Conservation (phyloP, 1,284 basidiomycete genomes). For the Ceratobasidium sp. region DNA sequence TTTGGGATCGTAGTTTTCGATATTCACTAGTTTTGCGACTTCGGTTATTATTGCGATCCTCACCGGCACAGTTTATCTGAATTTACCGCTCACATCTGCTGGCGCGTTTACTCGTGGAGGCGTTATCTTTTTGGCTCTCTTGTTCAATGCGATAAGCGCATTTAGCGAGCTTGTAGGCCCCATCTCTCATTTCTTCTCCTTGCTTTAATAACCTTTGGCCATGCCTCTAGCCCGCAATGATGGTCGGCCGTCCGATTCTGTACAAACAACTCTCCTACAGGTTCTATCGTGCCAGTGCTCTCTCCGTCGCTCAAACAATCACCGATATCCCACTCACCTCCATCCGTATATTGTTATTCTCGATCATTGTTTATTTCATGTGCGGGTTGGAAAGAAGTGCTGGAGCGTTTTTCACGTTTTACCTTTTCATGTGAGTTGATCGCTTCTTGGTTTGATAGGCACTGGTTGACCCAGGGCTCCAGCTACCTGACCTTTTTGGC, state of each 20-base stretch:
- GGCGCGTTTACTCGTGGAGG: slow-evolving; percentile 91
- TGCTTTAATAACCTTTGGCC: not conserved
- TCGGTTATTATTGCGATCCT: slow-evolving; percentile 72
- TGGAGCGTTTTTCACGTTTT: slow-evolving; percentile 63
- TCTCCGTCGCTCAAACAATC: slow-evolving; percentile 71
- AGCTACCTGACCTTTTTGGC: slow-evolving; percentile 58
- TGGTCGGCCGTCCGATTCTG: slow-evolving; percentile 79
- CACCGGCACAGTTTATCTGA: slow-evolving; percentile 80
- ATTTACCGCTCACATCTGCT: slow-evolving; percentile 77
- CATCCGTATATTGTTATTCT: slow-evolving; percentile 62
- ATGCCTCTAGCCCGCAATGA: slow-evolving; percentile 66
- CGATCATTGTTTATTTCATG: slow-evolving; percentile 62
- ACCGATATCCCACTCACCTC: slow-evolving; percentile 64
- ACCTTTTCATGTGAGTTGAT: slow-evolving; percentile 60
- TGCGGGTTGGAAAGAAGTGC: slow-evolving; percentile 60
- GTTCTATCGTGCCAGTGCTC: slow-evolving; percentile 83
- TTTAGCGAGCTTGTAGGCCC: slow-evolving; percentile 73
- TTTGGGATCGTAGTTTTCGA: slow-evolving; percentile 63
- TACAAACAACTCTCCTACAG: slow-evolving; percentile 76
- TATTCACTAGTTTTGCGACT: slow-evolving; percentile 51
- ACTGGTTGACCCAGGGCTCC: not conserved
- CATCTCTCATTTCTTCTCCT: slow-evolving; percentile 28
- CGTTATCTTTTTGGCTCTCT: slow-evolving; percentile 73
- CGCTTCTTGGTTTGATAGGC: not conserved
- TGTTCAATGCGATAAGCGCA: slow-evolving; percentile 81